Percentiles rank a stretch among this genome's conserved stretches.
Conservation (phyloP, 108 stramenopile genomes). For the Discostella stelligeroides region DNA sequence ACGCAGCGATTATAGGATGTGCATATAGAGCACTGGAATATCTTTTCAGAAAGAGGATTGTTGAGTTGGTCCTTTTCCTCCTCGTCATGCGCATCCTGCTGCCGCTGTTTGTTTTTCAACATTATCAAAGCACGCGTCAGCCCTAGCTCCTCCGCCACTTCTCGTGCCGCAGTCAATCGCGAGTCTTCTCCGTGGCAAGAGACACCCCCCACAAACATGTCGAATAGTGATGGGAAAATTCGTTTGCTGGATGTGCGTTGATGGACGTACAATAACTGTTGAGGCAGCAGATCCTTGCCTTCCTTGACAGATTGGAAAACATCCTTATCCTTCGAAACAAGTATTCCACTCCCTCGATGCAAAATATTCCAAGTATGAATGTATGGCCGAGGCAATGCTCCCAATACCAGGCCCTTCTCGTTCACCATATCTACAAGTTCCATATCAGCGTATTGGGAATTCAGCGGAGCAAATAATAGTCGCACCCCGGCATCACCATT, state of each 20-base stretch:
- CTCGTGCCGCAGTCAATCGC: constrained; percentile 63
- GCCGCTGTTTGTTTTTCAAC: not conserved
- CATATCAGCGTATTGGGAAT: constrained; percentile 9
- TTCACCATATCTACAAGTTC: constrained; percentile 50
- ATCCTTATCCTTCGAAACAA: constrained; percentile 57
- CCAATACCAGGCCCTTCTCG: constrained; percentile 25
- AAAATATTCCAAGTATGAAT: constrained; percentile 74
- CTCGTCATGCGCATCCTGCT: not conserved
- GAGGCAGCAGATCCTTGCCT: not conserved
- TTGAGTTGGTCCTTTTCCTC: not conserved
- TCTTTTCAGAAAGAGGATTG: constrained; percentile 43
- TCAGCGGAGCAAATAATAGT: constrained; percentile 1
- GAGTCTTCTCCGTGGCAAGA: constrained; percentile 59
- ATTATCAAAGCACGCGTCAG: constrained; percentile 40
- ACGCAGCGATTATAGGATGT: constrained; percentile 82
- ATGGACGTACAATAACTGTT: constrained; percentile 65
- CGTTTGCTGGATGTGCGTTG: constrained; percentile 70
- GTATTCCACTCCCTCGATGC: constrained; percentile 77
- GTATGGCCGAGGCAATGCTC: constrained; percentile 54
- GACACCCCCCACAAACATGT: constrained; percentile 89
- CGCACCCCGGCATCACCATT: not conserved
- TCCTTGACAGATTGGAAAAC: constrained; percentile 9
- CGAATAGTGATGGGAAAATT: constrained; percentile 80
- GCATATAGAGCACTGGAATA: constrained; percentile 72
- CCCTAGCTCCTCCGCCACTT: constrained; percentile 81